Percentiles rank a stretch among this genome's conserved stretches.
Evolutionary conservation across 164 flowering plant species (phyloP).

Genomic region (Euptelea pleiosperma): DNA sequence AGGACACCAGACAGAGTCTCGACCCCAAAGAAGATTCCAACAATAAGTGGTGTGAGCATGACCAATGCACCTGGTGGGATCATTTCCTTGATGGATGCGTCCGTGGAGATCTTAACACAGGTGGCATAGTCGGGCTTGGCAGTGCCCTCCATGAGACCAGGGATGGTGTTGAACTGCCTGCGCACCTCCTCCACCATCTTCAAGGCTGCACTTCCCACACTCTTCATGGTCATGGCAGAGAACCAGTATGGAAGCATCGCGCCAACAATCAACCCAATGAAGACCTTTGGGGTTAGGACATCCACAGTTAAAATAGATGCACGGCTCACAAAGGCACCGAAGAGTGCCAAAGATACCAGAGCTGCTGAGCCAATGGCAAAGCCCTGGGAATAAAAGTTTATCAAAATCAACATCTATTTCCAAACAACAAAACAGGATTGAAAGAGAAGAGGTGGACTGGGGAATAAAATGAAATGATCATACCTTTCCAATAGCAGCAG

Average conservation of each 20-base stretch:
- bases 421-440: no score
- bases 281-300: constrained; percentile 31
- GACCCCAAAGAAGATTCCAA: constrained; percentile 31
- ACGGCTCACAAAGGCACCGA: constrained; percentile 35
- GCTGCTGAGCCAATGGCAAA: constrained; percentile 37
- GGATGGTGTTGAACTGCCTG: constrained; percentile 35
- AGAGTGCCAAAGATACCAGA: constrained; percentile 31
- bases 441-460: neutral
- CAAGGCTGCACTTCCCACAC: constrained; percentile 36
- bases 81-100: constrained; percentile 36
- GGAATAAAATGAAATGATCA: neutral
- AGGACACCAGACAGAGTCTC: constrained; percentile 34
- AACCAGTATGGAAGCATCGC: constrained; percentile 40
- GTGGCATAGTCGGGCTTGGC: constrained; percentile 38
- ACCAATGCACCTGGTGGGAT: constrained; percentile 36
- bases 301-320: constrained; percentile 28
- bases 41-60: constrained; percentile 35
- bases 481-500: constrained; percentile 83
- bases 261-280: constrained; percentile 31
- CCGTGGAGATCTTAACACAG: constrained; percentile 37
- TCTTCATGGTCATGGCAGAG: constrained; percentile 40
- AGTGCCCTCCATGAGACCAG: constrained; percentile 33
- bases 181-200: constrained; percentile 39
- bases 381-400: constrained; percentile 15
- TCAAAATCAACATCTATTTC: neutral